These are phyloP conservation scores for Wickerhamomyces silvicola DNA, from an alignment of 805 yeast genomes.

Conservation along the genomic window DNA sequence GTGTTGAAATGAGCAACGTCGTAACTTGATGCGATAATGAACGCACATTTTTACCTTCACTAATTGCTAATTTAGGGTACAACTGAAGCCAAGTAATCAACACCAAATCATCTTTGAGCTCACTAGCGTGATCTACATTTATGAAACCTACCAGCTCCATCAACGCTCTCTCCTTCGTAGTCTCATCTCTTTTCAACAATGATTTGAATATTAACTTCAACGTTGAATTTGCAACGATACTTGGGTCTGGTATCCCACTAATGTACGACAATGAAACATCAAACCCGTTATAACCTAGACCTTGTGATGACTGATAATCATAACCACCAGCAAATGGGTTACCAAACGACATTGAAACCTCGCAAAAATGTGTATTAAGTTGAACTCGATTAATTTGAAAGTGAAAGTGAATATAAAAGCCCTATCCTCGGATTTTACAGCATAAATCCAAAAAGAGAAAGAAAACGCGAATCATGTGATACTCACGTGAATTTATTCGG, in stretches of 20 bases:
- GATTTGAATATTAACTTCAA: slow-evolving; percentile 67
- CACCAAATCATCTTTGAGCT: slow-evolving; percentile 44
- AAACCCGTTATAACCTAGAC: slow-evolving; percentile 35
- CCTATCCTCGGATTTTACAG: no score
- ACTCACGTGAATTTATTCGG: no score
- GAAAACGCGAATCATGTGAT: no score
- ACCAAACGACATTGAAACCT: slow-evolving; percentile 19
- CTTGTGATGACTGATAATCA: slow-evolving; percentile 12
- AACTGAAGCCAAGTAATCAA: slow-evolving; percentile 70
- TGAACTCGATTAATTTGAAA: no score
- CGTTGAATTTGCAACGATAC: slow-evolving; percentile 37
- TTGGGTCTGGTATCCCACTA: slow-evolving; percentile 72
- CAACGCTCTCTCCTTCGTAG: slow-evolving; percentile 80
- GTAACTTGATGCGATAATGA: slow-evolving; percentile 58
- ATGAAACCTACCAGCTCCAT: slow-evolving; percentile 40
- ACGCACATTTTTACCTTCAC: slow-evolving; percentile 62
- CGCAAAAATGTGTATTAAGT: no score
- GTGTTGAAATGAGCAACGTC: slow-evolving; percentile 38
- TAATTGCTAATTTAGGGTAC: slow-evolving; percentile 73
- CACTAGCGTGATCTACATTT: slow-evolving; percentile 12
- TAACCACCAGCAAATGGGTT: slow-evolving; percentile 17
- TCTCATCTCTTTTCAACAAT: slow-evolving; percentile 68
- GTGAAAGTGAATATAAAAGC: no score
- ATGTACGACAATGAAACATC: slow-evolving; percentile 69
- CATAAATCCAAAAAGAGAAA: no score